Evolutionary conservation across 768 basidiomycete genomes (phyloP), one percentile per base, ranked within the genome.

Genomic region (Lactifluus rugatus): DNA sequence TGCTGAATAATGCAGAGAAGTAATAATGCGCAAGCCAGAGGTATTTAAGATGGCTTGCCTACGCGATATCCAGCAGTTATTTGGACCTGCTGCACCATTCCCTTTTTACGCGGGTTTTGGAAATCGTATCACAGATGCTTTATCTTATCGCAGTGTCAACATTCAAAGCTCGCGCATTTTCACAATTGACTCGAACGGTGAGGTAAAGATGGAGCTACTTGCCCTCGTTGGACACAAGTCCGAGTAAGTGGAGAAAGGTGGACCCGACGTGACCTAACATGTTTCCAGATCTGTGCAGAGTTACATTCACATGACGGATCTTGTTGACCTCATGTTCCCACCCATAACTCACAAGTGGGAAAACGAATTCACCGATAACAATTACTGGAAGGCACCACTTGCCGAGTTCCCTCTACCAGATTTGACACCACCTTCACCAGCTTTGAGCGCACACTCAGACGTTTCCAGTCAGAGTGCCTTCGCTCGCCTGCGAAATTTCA

Each of bases 41-140:
- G 81, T 98, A n/a, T 99, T 99, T 81, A 99, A 99, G 75, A 99
- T 99, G 96, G 93, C 95, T 2, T 97, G 94, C 73, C 73, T 98
- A 58, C 81, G 93, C 44, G 96, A 98, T 72, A 95, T 98, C 54
- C 90, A 90, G 63, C 78, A 93, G 21, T 70, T 98, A 6, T 99
- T 97, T 67, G 89, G 89, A 5, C 81, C 84, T 37, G 76, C 76
- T 28, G 72, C 76, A 32, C 76, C 80, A 62, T 86, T 81, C 62
- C 87, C 93, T 0, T 99, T 98, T 74, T 98, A 94, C 68, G 91
- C 93, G 39, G 96, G 96, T 2, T 99, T 99, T 69, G 96, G 96
- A 6, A 99, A 99, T 68, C 82, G 95, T 34, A 97, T 98, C 65
- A 98, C 96, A 16, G 96, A 99, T 71, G 96, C 96, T 2, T 75